Base-by-base conservation (phyloP, 2,329 filamentous ascomycete species). In the Cladosporium sp. region DNA sequence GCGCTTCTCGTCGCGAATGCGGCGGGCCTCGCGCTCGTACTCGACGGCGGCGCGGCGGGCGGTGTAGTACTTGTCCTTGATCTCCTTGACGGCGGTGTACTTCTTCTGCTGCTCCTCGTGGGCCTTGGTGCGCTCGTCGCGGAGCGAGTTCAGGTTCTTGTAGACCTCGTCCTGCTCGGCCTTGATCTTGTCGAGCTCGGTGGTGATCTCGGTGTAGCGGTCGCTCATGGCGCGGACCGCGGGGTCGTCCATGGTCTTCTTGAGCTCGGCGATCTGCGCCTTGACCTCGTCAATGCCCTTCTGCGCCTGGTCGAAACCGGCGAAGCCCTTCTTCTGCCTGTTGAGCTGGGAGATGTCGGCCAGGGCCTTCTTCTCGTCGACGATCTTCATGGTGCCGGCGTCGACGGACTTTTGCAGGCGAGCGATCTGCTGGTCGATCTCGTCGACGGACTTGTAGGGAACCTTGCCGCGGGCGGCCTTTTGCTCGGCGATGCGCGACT, bases 291-390 rank as follows among this genome's bases (percentile, higher is more conserved):
- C 88, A 61, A 99, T 97, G 59, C 80, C 80, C 79, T 95, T 95
- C 73, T 97, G 88, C 29, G 84, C 78, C 53, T 87, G 84, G 54
- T 95, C 89, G 64, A 97, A 86, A 55, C 84, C 82, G 52, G 84
- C 83, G 69, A 99, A 96, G 72, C 83, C 86, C 83, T 96, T 97
- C 75, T 88, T 88, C 65, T 87, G 81, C 78, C 95, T 95, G 71
- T 87, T 85, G 59, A 97, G 76, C 68, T 75, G 85, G 43, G 86
- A 88, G 62, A 96, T 85, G 63, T 96, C 89, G 44, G 80, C 75
- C 17, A 97, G 79, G 7, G 89, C 85, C 80, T 96, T 97, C 79
- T 89, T 95, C 82, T 97, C 93, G 63, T 99, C 93, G 9, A 97
- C 93, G 45, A 99, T 77, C 75, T 91, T 95, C 86, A 99, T 91